These are phyloP conservation scores for Saprolegnia parasitica DNA, from an alignment of 352 stramenopile genomes.

Conservation along the genomic window DNA sequence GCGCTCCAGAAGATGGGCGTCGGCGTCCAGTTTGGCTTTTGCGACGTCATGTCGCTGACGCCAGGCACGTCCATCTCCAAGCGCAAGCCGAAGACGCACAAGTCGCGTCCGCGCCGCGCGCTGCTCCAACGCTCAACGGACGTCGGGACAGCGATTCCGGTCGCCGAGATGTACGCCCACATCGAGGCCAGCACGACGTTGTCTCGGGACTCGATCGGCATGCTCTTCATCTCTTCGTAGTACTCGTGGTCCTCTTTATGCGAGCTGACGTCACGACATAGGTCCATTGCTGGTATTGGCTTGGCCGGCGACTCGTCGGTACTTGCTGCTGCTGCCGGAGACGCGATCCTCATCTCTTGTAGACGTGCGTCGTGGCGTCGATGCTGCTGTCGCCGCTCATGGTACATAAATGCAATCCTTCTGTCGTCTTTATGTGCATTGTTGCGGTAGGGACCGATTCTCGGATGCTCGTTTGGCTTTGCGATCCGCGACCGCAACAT, in stretches of 20 bases:
- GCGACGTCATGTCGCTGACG: conserved; percentile 85
- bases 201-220: conserved; percentile 73
- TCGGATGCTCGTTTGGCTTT: conserved; percentile 80
- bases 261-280: conserved; percentile 26
- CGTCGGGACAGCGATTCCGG: conserved; percentile 71
- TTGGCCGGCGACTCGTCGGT: conserved; percentile 71
- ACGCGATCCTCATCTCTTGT: background rate
- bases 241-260: conserved; percentile 2
- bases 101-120: conserved; percentile 58
- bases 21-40: conserved; percentile 81
- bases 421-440: background rate
- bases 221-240: conserved; percentile 85
- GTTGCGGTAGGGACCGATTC: conserved; percentile 76
- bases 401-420: conserved; percentile 38
- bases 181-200: conserved; percentile 80
- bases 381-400: conserved; percentile 86
- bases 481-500: conserved; percentile 69
- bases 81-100: conserved; percentile 31
- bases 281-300: conserved; percentile 72
- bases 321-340: background rate
- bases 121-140: conserved; percentile 76
- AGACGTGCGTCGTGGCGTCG: conserved; percentile 82
- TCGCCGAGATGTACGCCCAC: conserved; percentile 84
- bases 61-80: conserved; percentile 75
- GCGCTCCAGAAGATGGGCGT: conserved; percentile 76